Evolutionary conservation across 2,329 filamentous ascomycete species (phyloP).

Genomic region (Golovinomyces cichoracearum): DNA sequence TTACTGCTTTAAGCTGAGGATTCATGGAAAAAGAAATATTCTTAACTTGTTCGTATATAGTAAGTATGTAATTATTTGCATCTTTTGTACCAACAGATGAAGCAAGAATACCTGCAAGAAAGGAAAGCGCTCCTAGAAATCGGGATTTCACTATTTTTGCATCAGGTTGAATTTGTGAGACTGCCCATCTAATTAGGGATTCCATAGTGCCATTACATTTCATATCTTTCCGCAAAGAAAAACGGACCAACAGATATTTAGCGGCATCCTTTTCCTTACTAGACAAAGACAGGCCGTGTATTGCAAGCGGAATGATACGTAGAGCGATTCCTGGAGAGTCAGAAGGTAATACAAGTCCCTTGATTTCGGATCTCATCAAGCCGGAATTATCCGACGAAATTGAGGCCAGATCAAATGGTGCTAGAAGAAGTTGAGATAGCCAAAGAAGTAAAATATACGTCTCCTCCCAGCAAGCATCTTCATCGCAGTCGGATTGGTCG

Average conservation of each 20-base stretch:
- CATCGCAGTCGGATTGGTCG: background rate
- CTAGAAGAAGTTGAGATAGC: slow-evolving; percentile 58
- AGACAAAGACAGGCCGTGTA: slow-evolving; percentile 44
- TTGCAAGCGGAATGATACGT: slow-evolving; percentile 42
- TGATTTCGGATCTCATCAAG: slow-evolving; percentile 19
- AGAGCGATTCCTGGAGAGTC: slow-evolving; percentile 43
- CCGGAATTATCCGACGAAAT: slow-evolving; percentile 40
- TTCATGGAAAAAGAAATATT: slow-evolving; percentile 28
- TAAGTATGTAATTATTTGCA: slow-evolving; percentile 37
- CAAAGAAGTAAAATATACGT: slow-evolving; percentile 69
- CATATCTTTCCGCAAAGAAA: slow-evolving; percentile 74
- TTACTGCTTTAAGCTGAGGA: slow-evolving; percentile 26
- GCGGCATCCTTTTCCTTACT: slow-evolving; percentile 80
- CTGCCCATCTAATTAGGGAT: slow-evolving; percentile 42
- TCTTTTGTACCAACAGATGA: slow-evolving; percentile 47
- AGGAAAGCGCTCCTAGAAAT: slow-evolving; percentile 59
- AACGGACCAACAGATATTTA: slow-evolving; percentile 52
- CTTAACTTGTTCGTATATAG: slow-evolving; percentile 40
- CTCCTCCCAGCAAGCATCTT: slow-evolving; percentile 46
- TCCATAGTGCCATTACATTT: slow-evolving; percentile 45
- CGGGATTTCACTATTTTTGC: slow-evolving; percentile 23
- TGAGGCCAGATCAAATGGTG: slow-evolving; percentile 70
- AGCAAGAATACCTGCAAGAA: slow-evolving; percentile 47
- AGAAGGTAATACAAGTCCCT: slow-evolving; percentile 28
- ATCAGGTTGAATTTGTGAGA: slow-evolving; percentile 20